Conservation (phyloP, 1,284 basidiomycete genomes). For the Meira nashicola region DNA sequence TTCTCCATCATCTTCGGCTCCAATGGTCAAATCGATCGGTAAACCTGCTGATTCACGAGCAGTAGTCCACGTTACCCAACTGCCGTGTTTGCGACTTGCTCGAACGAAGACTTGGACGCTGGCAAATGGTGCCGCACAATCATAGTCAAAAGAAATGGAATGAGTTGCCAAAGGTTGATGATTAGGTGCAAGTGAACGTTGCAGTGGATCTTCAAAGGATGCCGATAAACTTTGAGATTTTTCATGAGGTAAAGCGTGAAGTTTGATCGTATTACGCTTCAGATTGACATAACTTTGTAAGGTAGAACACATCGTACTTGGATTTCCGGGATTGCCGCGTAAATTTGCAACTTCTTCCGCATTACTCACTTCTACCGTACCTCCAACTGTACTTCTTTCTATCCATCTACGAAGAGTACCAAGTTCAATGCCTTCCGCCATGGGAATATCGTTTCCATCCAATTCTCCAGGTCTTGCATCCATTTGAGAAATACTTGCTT, state of each 20-base stretch:
- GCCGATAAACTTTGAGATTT: not conserved
- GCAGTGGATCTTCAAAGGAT: not conserved
- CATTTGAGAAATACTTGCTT: not conserved
- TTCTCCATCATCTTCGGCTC: not conserved
- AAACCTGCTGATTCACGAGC: conserved; percentile 7
- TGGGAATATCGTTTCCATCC: conserved; percentile 18
- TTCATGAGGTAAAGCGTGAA: conserved; percentile 11
- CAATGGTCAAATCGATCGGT: not conserved
- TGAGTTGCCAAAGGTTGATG: conserved; percentile 24
- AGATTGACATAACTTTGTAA: conserved; percentile 47
- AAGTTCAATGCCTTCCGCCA: conserved; percentile 43
- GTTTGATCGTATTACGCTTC: conserved; percentile 42
- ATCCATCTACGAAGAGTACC: conserved; percentile 36
- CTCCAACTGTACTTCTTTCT: conserved; percentile 22
- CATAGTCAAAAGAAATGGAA: conserved; percentile 43
- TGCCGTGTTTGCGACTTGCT: conserved; percentile 43
- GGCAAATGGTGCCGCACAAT: conserved; percentile 39
- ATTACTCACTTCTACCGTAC: conserved; percentile 4
- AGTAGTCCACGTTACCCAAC: conserved; percentile 28
- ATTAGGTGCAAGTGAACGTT: not conserved
- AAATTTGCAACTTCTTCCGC: conserved; percentile 1
- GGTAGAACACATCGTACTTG: conserved; percentile 36
- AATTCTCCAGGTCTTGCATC: not conserved
- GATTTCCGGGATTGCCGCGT: conserved; percentile 13
- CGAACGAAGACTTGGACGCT: conserved; percentile 43